Percentiles rank a stretch among this genome's conserved stretches.
These are phyloP conservation scores for Cytospora leucostoma DNA, from an alignment of 2,329 filamentous ascomycete genomes.

Conservation along the genomic window DNA sequence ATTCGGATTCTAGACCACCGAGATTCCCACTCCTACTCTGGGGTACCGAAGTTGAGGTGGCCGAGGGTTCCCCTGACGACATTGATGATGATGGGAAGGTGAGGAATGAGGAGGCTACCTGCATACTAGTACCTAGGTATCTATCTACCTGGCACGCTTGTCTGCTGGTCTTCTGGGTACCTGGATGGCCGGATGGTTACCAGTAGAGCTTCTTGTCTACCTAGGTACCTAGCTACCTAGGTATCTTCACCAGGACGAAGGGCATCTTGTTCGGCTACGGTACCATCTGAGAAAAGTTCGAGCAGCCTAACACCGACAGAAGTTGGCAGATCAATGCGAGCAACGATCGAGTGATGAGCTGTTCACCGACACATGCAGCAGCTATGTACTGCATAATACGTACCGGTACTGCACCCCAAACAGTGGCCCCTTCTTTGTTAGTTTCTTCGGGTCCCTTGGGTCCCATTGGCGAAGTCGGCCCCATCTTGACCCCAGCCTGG, in stretches of 20 bases:
- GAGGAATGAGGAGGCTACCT: slow-evolving; percentile 4
- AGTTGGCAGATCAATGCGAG: slow-evolving; percentile 7
- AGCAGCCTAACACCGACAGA: background rate
- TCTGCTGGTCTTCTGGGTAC: no score
- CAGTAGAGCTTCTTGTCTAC: no score
- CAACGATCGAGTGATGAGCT: slow-evolving; percentile 15
- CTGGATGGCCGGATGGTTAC: no score
- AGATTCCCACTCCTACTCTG: slow-evolving; percentile 8
- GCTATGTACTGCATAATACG: background rate
- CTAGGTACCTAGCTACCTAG: no score
- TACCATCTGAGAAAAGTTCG: background rate
- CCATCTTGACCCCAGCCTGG: slow-evolving; percentile 7
- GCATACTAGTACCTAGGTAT: no score
- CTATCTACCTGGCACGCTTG: no score
- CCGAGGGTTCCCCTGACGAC: background rate
- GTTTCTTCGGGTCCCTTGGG: background rate
- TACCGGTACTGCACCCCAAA: slow-evolving; percentile 4
- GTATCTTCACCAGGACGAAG: no score
- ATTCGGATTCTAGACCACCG: slow-evolving; percentile 1
- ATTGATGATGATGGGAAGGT: slow-evolving; percentile 6
- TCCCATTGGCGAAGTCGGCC: background rate
- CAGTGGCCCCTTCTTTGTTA: background rate
- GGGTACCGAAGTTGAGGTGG: background rate
- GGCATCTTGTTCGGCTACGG: background rate
- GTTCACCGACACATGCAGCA: slow-evolving; percentile 25